Evolutionary conservation across 768 basidiomycete species (phyloP).

Genomic region (Ramaria sp.): DNA sequence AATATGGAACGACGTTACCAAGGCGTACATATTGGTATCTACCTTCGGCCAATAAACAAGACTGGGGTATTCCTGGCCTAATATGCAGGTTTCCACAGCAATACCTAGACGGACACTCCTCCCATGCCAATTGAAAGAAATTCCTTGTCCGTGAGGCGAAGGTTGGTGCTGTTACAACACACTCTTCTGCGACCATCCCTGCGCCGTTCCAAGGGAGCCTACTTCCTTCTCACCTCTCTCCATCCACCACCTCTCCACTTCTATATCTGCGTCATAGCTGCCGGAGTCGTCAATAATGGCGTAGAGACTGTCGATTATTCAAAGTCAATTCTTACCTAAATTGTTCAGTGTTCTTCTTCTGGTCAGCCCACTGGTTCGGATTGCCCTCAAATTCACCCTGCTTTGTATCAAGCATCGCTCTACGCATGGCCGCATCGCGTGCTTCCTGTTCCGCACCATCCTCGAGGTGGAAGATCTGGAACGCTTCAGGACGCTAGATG

Average conservation of each 20-base stretch:
- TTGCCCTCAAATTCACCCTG: constrained; percentile 23
- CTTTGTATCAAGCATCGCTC: constrained; percentile 26
- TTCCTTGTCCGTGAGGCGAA: too few species aligned
- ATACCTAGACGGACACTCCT: too few species aligned
- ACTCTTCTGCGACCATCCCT: background rate
- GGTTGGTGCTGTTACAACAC: background rate
- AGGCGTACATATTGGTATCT: too few species aligned
- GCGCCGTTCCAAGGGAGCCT: background rate
- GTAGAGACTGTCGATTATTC: background rate
- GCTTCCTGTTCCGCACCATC: constrained; percentile 43
- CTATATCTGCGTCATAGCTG: constrained; percentile 40
- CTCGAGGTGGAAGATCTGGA: constrained; percentile 39
- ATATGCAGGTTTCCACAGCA: too few species aligned
- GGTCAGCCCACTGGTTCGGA: constrained; percentile 51
- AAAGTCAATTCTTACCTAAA: constrained; percentile 22
- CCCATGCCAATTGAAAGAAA: too few species aligned
- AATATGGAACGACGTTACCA: too few species aligned
- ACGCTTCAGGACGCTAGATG: background rate
- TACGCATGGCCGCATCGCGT: constrained; percentile 41
- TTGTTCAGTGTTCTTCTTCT: constrained; percentile 32
- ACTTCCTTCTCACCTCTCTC: background rate
- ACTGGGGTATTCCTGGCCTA: too few species aligned
- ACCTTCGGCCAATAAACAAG: too few species aligned
- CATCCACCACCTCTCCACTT: constrained; percentile 43
- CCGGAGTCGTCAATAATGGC: background rate